Evolutionary conservation across 352 stramenopile species (phyloP).

Genomic region (Albugo laibachii): DNA sequence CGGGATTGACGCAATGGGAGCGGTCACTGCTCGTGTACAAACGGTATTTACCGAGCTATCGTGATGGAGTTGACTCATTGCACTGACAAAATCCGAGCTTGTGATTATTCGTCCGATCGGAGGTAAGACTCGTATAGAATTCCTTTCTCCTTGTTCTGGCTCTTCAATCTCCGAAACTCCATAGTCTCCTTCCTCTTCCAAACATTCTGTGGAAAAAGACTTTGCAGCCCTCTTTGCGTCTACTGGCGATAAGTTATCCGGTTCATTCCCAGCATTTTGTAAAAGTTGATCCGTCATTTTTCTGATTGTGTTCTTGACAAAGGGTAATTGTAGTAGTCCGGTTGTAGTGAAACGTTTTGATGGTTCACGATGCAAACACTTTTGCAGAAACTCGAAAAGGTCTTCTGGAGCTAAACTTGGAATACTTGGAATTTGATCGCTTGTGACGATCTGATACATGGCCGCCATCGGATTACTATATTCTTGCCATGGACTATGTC

Average conservation of each 20-base stretch:
- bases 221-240: neutral
- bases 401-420: slow-evolving; percentile 29
- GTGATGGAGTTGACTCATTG: too few relatives aligned
- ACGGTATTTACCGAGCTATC: too few relatives aligned
- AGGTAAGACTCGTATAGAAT: neutral
- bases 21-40: too few relatives aligned
- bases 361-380: slow-evolving; percentile 45
- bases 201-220: neutral
- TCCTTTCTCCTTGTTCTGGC: neutral
- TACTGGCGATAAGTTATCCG: neutral
- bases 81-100: too few relatives aligned
- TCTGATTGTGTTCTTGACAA: slow-evolving; percentile 28
- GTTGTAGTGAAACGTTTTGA: slow-evolving; percentile 58
- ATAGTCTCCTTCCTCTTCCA: neutral
- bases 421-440: slow-evolving; percentile 37
- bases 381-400: slow-evolving; percentile 26
- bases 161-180: neutral
- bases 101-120: neutral
- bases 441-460: slow-evolving; percentile 81
- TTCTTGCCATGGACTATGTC: slow-evolving; percentile 72
- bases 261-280: too few relatives aligned
- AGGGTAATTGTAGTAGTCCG: slow-evolving; percentile 83
- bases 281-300: too few relatives aligned
- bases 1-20: too few relatives aligned
- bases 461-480: slow-evolving; percentile 78